These are phyloP conservation scores for Penicillium robsamsonii DNA, from an alignment of 495 filamentous ascomycete species.

Conservation along the genomic window DNA sequence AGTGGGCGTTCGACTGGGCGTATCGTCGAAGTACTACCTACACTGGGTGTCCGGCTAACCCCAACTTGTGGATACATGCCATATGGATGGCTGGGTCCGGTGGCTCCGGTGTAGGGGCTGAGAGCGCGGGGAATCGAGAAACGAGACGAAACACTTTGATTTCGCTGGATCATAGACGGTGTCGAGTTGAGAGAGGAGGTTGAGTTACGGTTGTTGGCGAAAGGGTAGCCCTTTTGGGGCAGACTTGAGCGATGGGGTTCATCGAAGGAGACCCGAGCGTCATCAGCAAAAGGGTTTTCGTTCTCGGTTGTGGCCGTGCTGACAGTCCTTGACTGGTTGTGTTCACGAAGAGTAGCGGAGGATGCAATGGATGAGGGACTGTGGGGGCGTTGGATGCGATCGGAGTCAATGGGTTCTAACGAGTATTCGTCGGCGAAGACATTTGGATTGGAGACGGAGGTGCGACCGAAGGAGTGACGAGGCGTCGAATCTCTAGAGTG, in stretches of 20 bases:
- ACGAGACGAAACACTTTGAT: constrained; percentile 45
- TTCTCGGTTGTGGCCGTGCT: constrained; percentile 31
- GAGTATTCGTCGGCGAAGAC: constrained; percentile 56
- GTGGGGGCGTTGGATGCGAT: constrained; percentile 33
- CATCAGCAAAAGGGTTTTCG: constrained; percentile 45
- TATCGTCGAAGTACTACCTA: constrained; percentile 60
- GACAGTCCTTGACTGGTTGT: constrained; percentile 26
- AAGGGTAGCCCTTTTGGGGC: constrained; percentile 39
- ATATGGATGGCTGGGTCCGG: constrained; percentile 56
- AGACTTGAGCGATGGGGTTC: constrained; percentile 41
- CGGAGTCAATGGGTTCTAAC: constrained; percentile 42
- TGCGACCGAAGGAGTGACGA: constrained; percentile 39
- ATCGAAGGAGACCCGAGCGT: constrained; percentile 39
- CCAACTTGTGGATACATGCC: constrained; percentile 55
- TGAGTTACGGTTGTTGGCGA: constrained; percentile 35
- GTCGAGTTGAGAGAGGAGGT: constrained; percentile 34
- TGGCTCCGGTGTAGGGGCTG: constrained; percentile 54
- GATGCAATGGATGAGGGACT: constrained; percentile 39
- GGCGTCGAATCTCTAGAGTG: constrained; percentile 35
- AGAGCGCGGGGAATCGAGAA: constrained; percentile 47
- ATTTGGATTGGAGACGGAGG: constrained; percentile 46
- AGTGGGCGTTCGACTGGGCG: constrained; percentile 58
- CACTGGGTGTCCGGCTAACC: constrained; percentile 60
- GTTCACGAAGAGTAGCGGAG: constrained; percentile 37
- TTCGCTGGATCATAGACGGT: constrained; percentile 35